Conservation (phyloP, 2,329 filamentous ascomycete species). For the Boeremia exigua region DNA sequence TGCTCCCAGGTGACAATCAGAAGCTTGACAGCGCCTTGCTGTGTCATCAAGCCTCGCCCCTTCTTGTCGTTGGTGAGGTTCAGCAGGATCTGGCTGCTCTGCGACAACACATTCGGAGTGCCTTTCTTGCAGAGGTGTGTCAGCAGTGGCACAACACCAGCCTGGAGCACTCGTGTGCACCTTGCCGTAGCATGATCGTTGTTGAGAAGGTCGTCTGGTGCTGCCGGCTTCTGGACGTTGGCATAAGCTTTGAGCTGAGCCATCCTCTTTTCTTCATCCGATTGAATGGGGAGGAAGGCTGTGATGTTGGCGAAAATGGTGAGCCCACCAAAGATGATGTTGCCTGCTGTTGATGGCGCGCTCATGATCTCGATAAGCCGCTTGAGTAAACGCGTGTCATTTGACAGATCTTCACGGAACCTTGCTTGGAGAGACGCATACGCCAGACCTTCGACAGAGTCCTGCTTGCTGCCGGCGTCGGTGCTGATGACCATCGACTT, state of each 20-base stretch:
- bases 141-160: constrained; percentile 77
- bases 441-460: constrained; percentile 87
- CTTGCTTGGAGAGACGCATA: constrained; percentile 87
- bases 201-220: constrained; percentile 73
- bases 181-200: constrained; percentile 76
- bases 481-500: constrained; percentile 69
- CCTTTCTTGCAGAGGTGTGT: constrained; percentile 76
- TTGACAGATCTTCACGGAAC: constrained; percentile 80
- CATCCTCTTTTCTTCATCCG: constrained; percentile 93
- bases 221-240: constrained; percentile 72
- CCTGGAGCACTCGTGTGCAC: constrained; percentile 79
- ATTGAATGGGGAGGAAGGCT: constrained; percentile 74
- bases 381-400: constrained; percentile 71
- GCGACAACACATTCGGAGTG: constrained; percentile 71
- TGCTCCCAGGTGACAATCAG: constrained; percentile 73
- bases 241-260: constrained; percentile 93
- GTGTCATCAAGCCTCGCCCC: constrained; percentile 79
- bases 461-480: constrained; percentile 65
- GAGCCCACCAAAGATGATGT: constrained; percentile 81
- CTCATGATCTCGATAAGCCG: constrained; percentile 69
- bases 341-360: constrained; percentile 50
- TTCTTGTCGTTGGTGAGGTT: constrained; percentile 76
- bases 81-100: constrained; percentile 78
- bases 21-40: constrained; percentile 91
- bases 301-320: constrained; percentile 88